Conservation (phyloP, 2,329 filamentous ascomycete genomes). For the Ustulina deusta region DNA sequence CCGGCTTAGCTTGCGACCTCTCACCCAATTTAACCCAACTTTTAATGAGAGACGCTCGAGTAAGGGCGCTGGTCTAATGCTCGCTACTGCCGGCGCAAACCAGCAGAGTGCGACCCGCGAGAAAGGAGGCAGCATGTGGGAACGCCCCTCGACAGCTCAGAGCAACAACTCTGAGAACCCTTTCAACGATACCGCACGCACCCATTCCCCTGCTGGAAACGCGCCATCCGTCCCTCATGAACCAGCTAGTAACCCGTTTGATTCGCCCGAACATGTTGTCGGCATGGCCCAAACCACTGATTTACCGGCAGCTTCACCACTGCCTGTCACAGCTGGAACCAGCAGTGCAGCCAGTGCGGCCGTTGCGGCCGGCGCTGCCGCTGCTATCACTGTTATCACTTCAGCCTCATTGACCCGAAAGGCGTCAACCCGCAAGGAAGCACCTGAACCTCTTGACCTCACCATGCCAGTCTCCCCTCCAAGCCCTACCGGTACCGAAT, state of each 20-base stretch:
- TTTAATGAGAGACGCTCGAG: conserved; percentile 66
- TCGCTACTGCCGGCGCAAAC: conserved; percentile 46
- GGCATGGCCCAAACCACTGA: conserved; percentile 54
- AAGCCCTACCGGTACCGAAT: conserved; percentile 73
- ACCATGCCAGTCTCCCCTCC: conserved; percentile 63
- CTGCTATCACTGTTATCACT: conserved; percentile 48
- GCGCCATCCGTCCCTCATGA: conserved; percentile 46
- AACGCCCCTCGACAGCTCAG: conserved; percentile 59
- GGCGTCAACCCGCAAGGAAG: conserved; percentile 67
- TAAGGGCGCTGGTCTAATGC: conserved; percentile 59
- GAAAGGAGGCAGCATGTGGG: conserved; percentile 58
- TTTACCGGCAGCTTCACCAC: conserved; percentile 47
- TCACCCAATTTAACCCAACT: conserved; percentile 84
- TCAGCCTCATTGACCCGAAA: conserved; percentile 57
- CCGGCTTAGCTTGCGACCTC: conserved; percentile 84
- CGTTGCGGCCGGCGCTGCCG: conserved; percentile 49
- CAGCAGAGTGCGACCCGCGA: conserved; percentile 47
- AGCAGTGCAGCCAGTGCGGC: conserved; percentile 55
- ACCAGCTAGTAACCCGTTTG: conserved; percentile 53
- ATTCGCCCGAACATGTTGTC: conserved; percentile 53
- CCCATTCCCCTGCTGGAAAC: conserved; percentile 57
- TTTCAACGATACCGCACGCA: conserved; percentile 70
- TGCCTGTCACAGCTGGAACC: conserved; percentile 56
- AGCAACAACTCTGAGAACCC: conserved; percentile 73
- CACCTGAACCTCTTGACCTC: conserved; percentile 65